Percentiles rank a stretch among this genome's conserved stretches.
phyloP scores from a whole-genome alignment of 2,329 filamentous ascomycete species.

The Thermoascus crustaceus region DNA sequence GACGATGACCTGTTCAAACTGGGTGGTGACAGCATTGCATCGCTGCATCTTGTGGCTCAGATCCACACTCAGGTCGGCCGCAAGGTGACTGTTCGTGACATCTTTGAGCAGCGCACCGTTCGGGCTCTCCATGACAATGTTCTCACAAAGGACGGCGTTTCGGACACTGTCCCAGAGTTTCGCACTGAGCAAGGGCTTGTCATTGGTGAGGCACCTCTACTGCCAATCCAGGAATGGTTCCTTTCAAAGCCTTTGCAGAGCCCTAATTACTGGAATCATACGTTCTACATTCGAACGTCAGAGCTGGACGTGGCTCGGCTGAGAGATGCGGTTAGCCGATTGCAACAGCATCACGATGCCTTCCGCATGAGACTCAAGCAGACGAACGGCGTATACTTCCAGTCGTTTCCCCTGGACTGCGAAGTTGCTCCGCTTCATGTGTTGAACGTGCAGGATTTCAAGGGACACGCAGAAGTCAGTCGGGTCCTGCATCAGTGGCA shows the following conservation, averaged over 20 bases:
- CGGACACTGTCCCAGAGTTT: background rate
- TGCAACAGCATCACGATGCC: background rate
- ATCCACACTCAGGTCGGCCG: background rate
- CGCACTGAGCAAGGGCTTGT: background rate
- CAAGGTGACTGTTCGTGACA: background rate
- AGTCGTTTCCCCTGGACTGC: background rate
- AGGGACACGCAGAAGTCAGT: background rate
- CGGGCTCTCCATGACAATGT: background rate
- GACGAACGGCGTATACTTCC: background rate
- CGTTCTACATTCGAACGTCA: background rate
- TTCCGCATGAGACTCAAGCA: background rate
- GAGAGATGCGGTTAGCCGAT: background rate
- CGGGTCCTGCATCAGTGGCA: background rate
- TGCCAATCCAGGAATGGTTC: constrained; percentile 2
- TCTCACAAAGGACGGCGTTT: background rate
- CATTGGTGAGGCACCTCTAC: background rate
- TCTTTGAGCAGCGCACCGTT: background rate
- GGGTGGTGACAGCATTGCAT: background rate
- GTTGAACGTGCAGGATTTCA: background rate
- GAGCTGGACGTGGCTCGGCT: background rate
- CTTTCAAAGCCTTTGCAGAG: background rate
- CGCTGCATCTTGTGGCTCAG: background rate
- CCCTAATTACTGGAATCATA: constrained; percentile 1
- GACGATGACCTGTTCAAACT: background rate
- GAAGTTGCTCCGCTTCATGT: background rate